Conservation (phyloP, 306 rosid species). For the Vachellia collinsii region DNA sequence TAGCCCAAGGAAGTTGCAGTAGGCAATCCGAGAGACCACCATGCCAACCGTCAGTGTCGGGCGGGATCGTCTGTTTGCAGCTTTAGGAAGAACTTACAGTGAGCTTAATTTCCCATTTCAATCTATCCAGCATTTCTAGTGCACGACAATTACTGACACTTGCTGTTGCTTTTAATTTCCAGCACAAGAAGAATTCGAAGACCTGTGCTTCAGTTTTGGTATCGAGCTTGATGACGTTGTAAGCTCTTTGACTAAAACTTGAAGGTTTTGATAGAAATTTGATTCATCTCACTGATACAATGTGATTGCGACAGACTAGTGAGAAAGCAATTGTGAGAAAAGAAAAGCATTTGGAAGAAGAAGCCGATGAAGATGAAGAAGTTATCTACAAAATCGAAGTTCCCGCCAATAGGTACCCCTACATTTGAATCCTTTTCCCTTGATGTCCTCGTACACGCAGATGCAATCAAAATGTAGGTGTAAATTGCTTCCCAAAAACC, state of each 20-base stretch:
- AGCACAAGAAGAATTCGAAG: slow-evolving; percentile 15
- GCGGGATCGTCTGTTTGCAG: slow-evolving; percentile 14
- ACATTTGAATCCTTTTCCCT: background rate
- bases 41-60: slow-evolving; percentile 5
- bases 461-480: background rate
- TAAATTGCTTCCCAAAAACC: background rate
- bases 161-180: background rate
- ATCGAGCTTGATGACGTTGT: slow-evolving; percentile 13
- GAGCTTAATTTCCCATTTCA: background rate
- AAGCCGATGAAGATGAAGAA: slow-evolving; percentile 2
- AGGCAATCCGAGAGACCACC: background rate
- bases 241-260: background rate
- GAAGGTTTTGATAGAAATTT: background rate
- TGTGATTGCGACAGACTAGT: background rate
- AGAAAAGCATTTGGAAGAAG: slow-evolving; percentile 11
- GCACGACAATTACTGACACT: background rate
- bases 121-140: background rate
- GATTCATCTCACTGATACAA: background rate
- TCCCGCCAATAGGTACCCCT: background rate
- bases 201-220: slow-evolving; percentile 5
- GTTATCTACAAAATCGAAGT: slow-evolving; percentile 8
- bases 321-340: slow-evolving; percentile 5
- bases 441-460: background rate
- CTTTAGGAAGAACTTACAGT: slow-evolving; percentile 5
- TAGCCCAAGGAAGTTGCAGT: background rate